These are phyloP conservation scores for Lactifluus pinguis DNA, from an alignment of 768 basidiomycete species.

Conservation along the genomic window DNA sequence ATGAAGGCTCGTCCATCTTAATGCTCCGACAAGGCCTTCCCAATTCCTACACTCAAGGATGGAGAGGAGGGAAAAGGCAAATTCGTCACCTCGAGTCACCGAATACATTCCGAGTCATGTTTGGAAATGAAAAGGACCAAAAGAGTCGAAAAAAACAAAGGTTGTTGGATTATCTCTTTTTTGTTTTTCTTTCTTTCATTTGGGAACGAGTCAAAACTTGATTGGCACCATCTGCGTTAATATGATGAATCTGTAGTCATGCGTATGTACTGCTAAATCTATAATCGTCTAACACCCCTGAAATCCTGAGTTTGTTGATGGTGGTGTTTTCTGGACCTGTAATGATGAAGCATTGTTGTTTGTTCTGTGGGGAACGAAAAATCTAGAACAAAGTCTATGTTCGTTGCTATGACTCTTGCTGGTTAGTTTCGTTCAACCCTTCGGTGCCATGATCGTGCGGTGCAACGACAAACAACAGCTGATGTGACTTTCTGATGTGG, in stretches of 20 bases:
- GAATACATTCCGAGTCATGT: no score
- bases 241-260: not conserved
- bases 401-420: not conserved
- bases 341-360: not conserved
- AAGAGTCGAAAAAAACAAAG: no score
- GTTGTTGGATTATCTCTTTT: not conserved
- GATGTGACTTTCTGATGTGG: conserved; percentile 8
- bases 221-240: not conserved
- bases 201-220: not conserved
- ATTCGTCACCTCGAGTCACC: no score
- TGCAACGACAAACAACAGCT: conserved; percentile 5
- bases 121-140: conserved; percentile 8
- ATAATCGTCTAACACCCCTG: not conserved
- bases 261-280: not conserved
- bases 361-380: not conserved
- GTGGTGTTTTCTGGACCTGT: not conserved
- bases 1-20: not conserved
- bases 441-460: not conserved
- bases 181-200: not conserved
- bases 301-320: not conserved
- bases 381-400: not conserved
- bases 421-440: not conserved
- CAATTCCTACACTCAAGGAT: not conserved
- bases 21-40: not conserved
- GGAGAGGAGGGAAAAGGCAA: no score